A percentile compares a stretch with the other conserved stretches of the same genome.
phyloP scores from a whole-genome alignment of 1,284 basidiomycete species.

The Kwoniella shivajii region DNA sequence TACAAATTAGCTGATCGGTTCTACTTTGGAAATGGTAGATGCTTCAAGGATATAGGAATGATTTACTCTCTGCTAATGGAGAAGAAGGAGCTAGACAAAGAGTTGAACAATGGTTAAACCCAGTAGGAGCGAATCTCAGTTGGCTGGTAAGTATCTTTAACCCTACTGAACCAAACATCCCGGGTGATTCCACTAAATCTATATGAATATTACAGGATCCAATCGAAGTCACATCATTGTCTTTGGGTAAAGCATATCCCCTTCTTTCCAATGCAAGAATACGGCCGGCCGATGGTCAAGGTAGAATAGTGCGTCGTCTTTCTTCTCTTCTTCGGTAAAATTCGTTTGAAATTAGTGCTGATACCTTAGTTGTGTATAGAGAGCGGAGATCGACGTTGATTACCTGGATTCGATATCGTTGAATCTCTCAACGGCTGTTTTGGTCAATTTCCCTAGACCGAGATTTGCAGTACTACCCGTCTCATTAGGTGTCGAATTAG shows the following conservation, averaged over 20 bases:
- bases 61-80: slow-evolving; percentile 50
- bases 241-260: slow-evolving; percentile 59
- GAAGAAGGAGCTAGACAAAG: slow-evolving; percentile 54
- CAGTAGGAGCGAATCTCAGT: slow-evolving; percentile 36
- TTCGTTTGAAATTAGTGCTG: neutral
- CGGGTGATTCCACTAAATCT: neutral
- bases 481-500: slow-evolving; percentile 59
- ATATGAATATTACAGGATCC: slow-evolving; percentile 50
- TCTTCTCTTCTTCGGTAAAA: neutral
- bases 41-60: slow-evolving; percentile 54
- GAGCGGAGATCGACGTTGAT: slow-evolving; percentile 62
- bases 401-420: slow-evolving; percentile 60
- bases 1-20: too few species aligned
- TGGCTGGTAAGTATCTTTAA: slow-evolving; percentile 44
- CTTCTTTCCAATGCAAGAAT: slow-evolving; percentile 59
- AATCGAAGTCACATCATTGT: slow-evolving; percentile 60
- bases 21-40: too few species aligned
- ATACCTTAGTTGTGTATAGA: slow-evolving; percentile 29
- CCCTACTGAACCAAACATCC: neutral
- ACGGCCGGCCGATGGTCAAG: slow-evolving; percentile 59
- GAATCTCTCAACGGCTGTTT: slow-evolving; percentile 59
- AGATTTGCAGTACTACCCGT: slow-evolving; percentile 62
- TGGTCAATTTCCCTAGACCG: slow-evolving; percentile 61
- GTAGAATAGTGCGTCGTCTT: slow-evolving; percentile 53
- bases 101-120: slow-evolving; percentile 55